phyloP scores from a whole-genome alignment of 768 basidiomycete species.

The Sarcodon aspratus region DNA sequence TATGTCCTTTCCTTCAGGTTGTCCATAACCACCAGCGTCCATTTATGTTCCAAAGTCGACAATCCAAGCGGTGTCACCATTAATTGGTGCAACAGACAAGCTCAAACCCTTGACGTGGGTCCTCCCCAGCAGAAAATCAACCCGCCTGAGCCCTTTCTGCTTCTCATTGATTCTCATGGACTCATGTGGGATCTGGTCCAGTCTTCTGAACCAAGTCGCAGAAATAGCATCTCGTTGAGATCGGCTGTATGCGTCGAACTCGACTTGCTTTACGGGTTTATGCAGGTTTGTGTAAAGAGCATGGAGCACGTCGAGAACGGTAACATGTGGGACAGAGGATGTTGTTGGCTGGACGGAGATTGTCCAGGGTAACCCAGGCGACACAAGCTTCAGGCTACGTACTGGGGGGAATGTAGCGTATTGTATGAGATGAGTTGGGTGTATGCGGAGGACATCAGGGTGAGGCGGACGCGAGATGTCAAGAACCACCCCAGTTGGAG shows the following conservation, averaged over 20 bases:
- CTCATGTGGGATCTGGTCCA: constrained; percentile 19
- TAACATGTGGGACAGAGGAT: constrained; percentile 15
- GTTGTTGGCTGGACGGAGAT: constrained; percentile 17
- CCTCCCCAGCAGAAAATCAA: constrained; percentile 34
- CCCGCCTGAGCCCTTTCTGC: constrained; percentile 36
- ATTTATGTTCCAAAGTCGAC: neutral
- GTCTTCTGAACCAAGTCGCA: constrained; percentile 31
- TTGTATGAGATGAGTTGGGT: neutral
- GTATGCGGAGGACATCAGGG: neutral
- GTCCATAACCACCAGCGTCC: neutral
- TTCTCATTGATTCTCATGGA: constrained; percentile 26
- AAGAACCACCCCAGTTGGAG: neutral
- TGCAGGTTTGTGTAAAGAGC: constrained; percentile 34
- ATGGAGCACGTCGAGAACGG: constrained; percentile 38
- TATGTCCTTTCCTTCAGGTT: no score
- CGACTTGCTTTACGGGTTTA: constrained; percentile 22
- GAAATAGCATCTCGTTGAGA: constrained; percentile 24
- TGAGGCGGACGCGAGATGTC: neutral
- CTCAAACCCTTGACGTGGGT: neutral
- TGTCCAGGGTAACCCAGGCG: constrained; percentile 21
- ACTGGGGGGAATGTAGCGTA: constrained; percentile 16
- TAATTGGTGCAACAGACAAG: neutral
- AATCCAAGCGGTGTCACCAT: neutral
- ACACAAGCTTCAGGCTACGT: constrained; percentile 18
- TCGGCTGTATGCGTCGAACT: constrained; percentile 25